Base-by-base conservation (phyloP, 805 yeast genomes). In the Cyberlindnera petersonii region DNA sequence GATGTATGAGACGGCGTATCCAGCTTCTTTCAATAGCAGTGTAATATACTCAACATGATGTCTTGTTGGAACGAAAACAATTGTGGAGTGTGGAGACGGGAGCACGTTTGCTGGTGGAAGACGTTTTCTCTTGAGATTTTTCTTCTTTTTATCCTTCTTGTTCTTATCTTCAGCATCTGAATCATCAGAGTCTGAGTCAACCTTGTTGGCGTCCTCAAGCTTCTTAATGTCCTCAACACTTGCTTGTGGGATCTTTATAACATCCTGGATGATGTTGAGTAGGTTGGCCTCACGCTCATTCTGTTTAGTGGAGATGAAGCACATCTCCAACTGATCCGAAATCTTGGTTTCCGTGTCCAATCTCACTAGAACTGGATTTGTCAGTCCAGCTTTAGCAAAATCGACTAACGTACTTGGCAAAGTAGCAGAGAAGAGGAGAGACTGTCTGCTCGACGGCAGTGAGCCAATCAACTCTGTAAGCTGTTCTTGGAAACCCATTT, bases 1-100 rank as follows among this genome's bases (percentile, higher is more conserved):
- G 47, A 91, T 86, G 55, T 81, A 88, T 2, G 98, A 83, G 1
- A 78, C 84, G 6, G 93, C 80, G 60, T 84, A 93, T 2, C 97
- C 97, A 26, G 85, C 79, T 22, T 77, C 78, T 52, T 74, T 77
- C 42, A 93, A 66, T 42, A 93, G 59, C 3, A 68, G 69, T 4
- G 91, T 70, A 35, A 93, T 71, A 58, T 87, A 94, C 64, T 93
- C 99, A 17, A 93, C 98, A 63, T 93, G 98, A 65, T 93, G 98
- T 64, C 88, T 84, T 0, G 99, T 93, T 33, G 98, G 98, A 7
- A 87, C 97, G 53, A 93, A 93, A 3, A 93, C 74, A 50, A 93
- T 88, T 1, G 98, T 93, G 4, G 98, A 86, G 46, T 76, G 68
- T 43, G 79, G 79, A 3, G 95, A 82, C 2, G 97, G 96, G 44